Conservation (phyloP, 768 basidiomycete species). For the Tulasnella sp. region DNA sequence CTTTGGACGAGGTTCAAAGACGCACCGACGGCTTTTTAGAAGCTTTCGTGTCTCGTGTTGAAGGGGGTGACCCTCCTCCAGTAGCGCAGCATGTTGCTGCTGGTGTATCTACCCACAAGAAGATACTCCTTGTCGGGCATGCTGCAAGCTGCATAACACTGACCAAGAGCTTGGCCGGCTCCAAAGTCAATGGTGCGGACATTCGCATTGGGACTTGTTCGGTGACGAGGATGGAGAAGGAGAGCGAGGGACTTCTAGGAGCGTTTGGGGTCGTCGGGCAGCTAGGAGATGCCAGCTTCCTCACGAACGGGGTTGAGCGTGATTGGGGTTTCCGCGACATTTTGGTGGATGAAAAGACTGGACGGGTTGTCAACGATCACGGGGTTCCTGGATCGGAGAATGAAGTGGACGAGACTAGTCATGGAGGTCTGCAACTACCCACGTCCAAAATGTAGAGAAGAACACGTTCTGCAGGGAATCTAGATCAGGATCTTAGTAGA, state of each 20-base stretch:
- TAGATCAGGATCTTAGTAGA: neutral
- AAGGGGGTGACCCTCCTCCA: constrained; percentile 41
- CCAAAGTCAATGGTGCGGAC: constrained; percentile 44
- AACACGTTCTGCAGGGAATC: neutral
- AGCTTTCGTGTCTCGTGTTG: constrained; percentile 52
- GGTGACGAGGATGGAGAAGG: constrained; percentile 43
- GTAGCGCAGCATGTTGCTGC: neutral
- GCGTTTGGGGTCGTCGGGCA: constrained; percentile 46
- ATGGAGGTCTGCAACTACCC: constrained; percentile 44
- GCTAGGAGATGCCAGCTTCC: constrained; percentile 56
- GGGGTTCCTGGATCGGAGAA: constrained; percentile 66
- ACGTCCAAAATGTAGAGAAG: constrained; percentile 16
- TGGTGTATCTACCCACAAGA: constrained; percentile 40
- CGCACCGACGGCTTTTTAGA: constrained; percentile 54
- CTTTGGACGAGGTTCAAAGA: constrained; percentile 56
- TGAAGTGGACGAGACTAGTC: constrained; percentile 56
- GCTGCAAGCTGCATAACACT: constrained; percentile 72
- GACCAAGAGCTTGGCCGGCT: constrained; percentile 54
- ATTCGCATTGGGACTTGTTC: constrained; percentile 75
- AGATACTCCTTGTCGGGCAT: constrained; percentile 65
- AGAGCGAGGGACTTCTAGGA: constrained; percentile 40
- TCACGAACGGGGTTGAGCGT: constrained; percentile 56
- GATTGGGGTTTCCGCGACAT: constrained; percentile 84
- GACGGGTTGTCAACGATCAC: constrained; percentile 65
- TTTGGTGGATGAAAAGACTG: constrained; percentile 47